phyloP scores from a whole-genome alignment of 2,329 filamentous ascomycete genomes.

The Nemania serpens region DNA sequence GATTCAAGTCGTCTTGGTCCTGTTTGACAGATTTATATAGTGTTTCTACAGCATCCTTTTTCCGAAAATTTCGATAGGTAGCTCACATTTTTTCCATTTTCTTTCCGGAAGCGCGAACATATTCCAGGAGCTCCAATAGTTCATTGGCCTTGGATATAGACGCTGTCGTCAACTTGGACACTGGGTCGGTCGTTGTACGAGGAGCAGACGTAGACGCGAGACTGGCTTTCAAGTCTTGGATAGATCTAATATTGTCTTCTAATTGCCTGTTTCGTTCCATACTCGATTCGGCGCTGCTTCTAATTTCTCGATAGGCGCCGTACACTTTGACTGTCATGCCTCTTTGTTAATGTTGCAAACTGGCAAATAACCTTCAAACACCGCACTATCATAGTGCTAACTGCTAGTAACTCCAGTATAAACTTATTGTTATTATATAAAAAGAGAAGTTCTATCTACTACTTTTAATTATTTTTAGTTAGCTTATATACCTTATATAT shows the following conservation, averaged over 20 bases:
- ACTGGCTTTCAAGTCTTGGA: neutral
- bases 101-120: conserved; percentile 10
- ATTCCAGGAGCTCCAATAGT: conserved; percentile 11
- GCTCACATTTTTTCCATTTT: neutral
- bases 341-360: too few species aligned
- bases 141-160: conserved; percentile 10
- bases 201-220: neutral
- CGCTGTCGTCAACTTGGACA: conserved; percentile 1
- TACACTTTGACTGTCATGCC: conserved; percentile 15
- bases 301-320: conserved; percentile 15
- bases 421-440: too few species aligned
- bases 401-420: too few species aligned
- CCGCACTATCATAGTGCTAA: too few species aligned
- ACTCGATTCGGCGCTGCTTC: neutral
- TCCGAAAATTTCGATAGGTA: neutral
- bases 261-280: conserved; percentile 23
- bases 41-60: neutral
- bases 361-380: too few species aligned
- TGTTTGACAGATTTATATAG: conserved; percentile 15
- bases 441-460: too few species aligned
- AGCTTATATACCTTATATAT: too few species aligned
- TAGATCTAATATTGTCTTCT: conserved; percentile 11
- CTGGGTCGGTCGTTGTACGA: neutral
- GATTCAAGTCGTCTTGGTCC: conserved; percentile 2
- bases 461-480: too few species aligned